Percentiles rank a stretch among this genome's conserved stretches.
Evolutionary conservation across 208 protist species (phyloP).

Genomic region (Trypanosoma scelopori): DNA sequence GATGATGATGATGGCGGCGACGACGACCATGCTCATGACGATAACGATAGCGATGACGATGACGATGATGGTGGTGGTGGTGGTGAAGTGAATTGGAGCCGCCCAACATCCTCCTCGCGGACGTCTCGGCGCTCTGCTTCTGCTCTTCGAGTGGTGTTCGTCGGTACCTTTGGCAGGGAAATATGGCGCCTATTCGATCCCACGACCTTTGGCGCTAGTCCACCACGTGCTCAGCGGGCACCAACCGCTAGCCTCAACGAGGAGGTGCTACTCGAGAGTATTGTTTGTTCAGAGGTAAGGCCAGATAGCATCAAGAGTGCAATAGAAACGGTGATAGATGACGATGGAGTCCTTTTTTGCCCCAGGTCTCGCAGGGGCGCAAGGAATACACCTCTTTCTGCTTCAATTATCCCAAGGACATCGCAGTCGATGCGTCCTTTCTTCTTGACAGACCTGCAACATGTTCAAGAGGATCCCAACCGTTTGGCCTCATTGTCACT

Average conservation of each 20-base stretch:
- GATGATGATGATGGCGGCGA: no score
- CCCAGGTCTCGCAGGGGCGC: conserved; percentile 7
- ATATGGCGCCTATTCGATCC: conserved; percentile 10
- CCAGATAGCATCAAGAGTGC: background rate
- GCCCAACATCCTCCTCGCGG: no score
- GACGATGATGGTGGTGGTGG: no score
- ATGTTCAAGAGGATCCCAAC: background rate
- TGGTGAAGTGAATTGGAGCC: no score
- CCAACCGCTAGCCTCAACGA: background rate
- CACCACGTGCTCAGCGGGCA: background rate
- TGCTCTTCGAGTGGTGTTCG: conserved; percentile 6
- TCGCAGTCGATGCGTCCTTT: conserved; percentile 5
- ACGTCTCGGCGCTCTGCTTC: background rate
- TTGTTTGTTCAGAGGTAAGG: conserved; percentile 7
- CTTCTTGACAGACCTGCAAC: conserved; percentile 16
- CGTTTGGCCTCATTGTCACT: no score
- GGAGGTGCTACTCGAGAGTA: conserved; percentile 16
- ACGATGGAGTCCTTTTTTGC: conserved; percentile 9
- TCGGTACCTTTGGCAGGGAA: conserved; percentile 21
- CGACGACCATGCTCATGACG: no score
- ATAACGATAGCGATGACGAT: no score
- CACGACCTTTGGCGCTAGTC: conserved; percentile 4
- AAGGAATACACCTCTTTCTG: background rate
- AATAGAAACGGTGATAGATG: conserved; percentile 1
- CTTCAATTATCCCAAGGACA: background rate